Evolutionary conservation across 2,329 filamentous ascomycete genomes (phyloP), one percentile per base, ranked within the genome.

Genomic region (Aspergillus awamori): DNA sequence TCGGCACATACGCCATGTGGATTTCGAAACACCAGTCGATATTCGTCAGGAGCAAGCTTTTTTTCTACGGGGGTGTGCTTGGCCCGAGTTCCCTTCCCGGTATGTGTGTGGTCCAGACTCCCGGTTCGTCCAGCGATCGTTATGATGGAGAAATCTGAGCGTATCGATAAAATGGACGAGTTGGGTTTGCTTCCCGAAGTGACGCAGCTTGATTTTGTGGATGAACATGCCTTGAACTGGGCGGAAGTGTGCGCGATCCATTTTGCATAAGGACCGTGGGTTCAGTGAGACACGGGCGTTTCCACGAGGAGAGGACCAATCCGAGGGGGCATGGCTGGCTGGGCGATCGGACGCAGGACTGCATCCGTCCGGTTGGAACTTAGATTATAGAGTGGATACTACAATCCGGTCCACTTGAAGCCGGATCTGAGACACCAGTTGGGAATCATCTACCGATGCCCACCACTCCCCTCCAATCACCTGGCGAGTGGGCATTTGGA

Each of bases 41-140:
- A 30, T 51, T 33, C 28, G 28, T 33, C 47, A 33, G 47, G 47
- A 51, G 47, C 47, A 51, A 51, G 47, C 47, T 51, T 51, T 49
- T 51, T 17, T 22, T 33, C 5, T 11, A 15, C n/a, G 47, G 47
- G 45, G 22, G 8, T 3, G 45, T 49, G 47, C 47, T 30, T 30
- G 47, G 47, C 30, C 45, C 45, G 22, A 22, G 41, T 24, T 51
- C 47, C 47, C 47, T n/a, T n/a, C 47, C 33, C 33, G 13, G 33
- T 13, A 36, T 15, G 13, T 30, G 8, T 17, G 26, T 30, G 47
- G 47, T 51, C 47, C 47, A 51, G 47, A 33, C 30, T 17, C 15
- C 45, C 43, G 5, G 41, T 22, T 49, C 28, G 26, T 36, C 33
- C 47, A 17, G 26, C 20, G 47, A 33, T 51, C n/a, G 8, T n/a